Evolutionary conservation across 192 early-diverging fungal species (phyloP).

Genomic region (Chytriomyces confervae): DNA sequence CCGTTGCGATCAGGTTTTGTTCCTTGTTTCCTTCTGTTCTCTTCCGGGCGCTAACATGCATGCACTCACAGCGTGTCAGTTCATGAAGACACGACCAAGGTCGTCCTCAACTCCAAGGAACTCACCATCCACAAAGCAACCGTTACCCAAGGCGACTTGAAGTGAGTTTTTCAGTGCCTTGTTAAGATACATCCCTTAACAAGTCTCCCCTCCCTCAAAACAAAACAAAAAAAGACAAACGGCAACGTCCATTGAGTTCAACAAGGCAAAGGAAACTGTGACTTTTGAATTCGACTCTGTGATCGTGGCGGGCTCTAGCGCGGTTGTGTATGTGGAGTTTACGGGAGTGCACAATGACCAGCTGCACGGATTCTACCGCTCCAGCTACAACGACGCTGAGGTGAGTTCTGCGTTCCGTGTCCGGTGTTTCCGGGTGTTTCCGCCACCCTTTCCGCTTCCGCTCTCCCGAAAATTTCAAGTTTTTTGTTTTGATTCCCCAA

Average conservation of each 20-base stretch:
- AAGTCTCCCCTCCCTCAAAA: not conserved
- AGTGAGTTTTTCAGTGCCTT: not conserved
- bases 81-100: not conserved
- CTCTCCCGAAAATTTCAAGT: not conserved
- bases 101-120: slow-evolving; percentile 19
- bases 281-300: slow-evolving; percentile 52
- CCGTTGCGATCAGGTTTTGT: slow-evolving; percentile 68
- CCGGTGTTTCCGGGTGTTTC: not conserved
- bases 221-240: slow-evolving; percentile 40
- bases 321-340: slow-evolving; percentile 53
- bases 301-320: slow-evolving; percentile 51
- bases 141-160: not conserved
- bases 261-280: slow-evolving; percentile 48
- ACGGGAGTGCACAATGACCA: slow-evolving; percentile 53
- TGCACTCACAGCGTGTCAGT: not conserved
- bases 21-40: slow-evolving; percentile 26
- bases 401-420: slow-evolving; percentile 30
- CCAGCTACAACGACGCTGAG: slow-evolving; percentile 62
- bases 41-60: not conserved
- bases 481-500: not conserved
- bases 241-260: slow-evolving; percentile 46
- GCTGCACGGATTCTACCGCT: not conserved
- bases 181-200: not conserved
- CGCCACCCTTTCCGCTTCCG: not conserved
- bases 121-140: slow-evolving; percentile 16